phyloP scores from a whole-genome alignment of 352 stramenopile species.

The Phytopythium ostracodes region DNA sequence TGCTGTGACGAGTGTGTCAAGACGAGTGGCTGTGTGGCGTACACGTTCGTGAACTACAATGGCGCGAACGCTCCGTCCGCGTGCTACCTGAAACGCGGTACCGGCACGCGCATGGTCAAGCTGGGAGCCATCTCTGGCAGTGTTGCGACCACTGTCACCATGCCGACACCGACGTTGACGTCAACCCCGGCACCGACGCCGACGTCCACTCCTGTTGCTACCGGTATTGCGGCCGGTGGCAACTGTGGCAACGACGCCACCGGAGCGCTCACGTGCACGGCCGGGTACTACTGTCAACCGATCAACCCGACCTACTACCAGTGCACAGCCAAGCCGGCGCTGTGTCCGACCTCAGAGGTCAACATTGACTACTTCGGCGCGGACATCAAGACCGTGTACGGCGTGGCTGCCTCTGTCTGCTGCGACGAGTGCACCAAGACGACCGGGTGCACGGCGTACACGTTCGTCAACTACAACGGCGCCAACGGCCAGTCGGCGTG shows the following conservation, averaged over 20 bases:
- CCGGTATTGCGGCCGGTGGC: neutral
- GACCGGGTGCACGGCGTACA: constrained; percentile 42
- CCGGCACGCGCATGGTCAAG: neutral
- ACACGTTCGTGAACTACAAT: no score
- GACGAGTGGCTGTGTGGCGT: no score
- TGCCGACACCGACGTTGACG: neutral
- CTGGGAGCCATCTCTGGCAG: neutral
- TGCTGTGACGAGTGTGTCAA: no score
- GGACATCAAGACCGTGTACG: constrained; percentile 26
- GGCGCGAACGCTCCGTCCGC: no score
- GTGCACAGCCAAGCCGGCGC: constrained; percentile 23
- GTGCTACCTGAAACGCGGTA: no score
- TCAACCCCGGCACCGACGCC: neutral
- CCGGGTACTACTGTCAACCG: constrained; percentile 34
- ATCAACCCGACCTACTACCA: constrained; percentile 32
- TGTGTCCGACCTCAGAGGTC: constrained; percentile 21
- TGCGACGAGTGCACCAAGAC: constrained; percentile 38
- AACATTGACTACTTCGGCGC: no score
- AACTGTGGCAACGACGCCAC: constrained; percentile 19
- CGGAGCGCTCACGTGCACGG: constrained; percentile 21
- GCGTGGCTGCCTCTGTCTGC: constrained; percentile 27
- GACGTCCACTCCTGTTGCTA: neutral
- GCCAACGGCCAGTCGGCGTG: constrained; percentile 22
- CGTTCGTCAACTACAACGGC: constrained; percentile 34
- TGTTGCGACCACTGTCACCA: neutral